Conservation (phyloP, 495 filamentous ascomycete genomes). For the Hypoxylon fuscum region DNA sequence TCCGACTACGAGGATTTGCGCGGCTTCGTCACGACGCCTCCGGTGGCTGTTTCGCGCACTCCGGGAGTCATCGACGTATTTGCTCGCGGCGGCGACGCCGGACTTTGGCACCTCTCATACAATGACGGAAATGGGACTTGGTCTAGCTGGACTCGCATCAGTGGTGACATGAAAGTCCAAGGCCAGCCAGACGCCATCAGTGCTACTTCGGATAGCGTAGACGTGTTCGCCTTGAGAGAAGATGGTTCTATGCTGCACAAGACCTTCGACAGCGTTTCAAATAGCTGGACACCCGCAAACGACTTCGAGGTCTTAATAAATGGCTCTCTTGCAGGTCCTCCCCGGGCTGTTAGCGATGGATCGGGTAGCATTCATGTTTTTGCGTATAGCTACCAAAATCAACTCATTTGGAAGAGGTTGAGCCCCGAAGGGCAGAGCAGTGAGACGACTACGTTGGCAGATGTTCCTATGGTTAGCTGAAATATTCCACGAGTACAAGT, state of each 20-base stretch:
- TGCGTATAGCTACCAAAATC: background rate
- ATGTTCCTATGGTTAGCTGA: conserved; percentile 14
- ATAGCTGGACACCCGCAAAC: conserved; percentile 7
- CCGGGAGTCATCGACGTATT: conserved; percentile 24
- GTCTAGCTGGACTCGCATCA: conserved; percentile 15
- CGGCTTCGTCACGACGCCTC: conserved; percentile 18
- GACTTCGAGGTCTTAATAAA: conserved; percentile 1
- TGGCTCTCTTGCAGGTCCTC: conserved; percentile 1
- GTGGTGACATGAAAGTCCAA: conserved; percentile 7
- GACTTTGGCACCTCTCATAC: conserved; percentile 24
- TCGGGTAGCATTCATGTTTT: conserved; percentile 10
- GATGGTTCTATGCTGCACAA: conserved; percentile 11
- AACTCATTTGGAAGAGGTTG: conserved; percentile 15
- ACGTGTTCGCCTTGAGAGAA: conserved; percentile 19
- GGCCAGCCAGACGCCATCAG: conserved; percentile 15
- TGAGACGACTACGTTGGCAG: background rate
- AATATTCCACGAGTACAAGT: too few relatives aligned
- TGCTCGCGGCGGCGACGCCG: conserved; percentile 16
- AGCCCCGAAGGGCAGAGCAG: background rate
- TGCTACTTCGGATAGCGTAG: conserved; percentile 4
- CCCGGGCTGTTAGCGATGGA: conserved; percentile 10
- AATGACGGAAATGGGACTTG: conserved; percentile 1
- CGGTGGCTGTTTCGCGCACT: conserved; percentile 13
- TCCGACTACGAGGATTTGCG: conserved; percentile 16
- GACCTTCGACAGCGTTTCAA: conserved; percentile 7